Percentiles rank a stretch among this genome's conserved stretches.
phyloP scores from a whole-genome alignment of 257 asterid genomes.

The Solanum appendiculatum region DNA sequence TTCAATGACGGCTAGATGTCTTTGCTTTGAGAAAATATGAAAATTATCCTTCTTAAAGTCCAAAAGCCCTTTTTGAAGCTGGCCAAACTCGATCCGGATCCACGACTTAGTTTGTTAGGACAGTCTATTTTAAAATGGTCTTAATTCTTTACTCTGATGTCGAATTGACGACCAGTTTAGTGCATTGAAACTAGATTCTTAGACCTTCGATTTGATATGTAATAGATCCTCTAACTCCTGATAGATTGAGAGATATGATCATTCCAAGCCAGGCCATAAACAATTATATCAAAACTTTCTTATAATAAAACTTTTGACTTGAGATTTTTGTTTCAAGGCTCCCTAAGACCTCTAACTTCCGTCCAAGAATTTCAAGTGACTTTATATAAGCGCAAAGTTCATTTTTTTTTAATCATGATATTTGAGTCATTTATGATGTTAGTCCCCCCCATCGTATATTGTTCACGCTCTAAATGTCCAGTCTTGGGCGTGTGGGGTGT shows the following conservation, averaged over 20 bases:
- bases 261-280: accelerated
- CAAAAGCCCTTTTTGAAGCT: not conserved
- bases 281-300: not conserved
- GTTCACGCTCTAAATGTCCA: not conserved
- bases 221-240: not conserved
- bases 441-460: accelerated
- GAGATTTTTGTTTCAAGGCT: not conserved
- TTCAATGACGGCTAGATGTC: not conserved
- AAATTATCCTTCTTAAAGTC: not conserved
- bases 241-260: not conserved
- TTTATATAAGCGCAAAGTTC: not conserved
- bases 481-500: not conserved
- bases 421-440: accelerated
- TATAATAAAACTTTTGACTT: not conserved
- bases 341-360: accelerated
- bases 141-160: accelerated
- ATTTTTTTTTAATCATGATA: not conserved
- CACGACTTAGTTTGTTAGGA: not conserved
- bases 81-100: accelerated
- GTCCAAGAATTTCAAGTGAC: not conserved
- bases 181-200: too few species aligned
- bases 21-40: not conserved
- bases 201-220: accelerated
- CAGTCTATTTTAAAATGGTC: accelerated
- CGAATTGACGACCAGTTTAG: accelerated